Base-by-base conservation (phyloP, 805 yeast species). In the Cyberlindnera japonica region DNA sequence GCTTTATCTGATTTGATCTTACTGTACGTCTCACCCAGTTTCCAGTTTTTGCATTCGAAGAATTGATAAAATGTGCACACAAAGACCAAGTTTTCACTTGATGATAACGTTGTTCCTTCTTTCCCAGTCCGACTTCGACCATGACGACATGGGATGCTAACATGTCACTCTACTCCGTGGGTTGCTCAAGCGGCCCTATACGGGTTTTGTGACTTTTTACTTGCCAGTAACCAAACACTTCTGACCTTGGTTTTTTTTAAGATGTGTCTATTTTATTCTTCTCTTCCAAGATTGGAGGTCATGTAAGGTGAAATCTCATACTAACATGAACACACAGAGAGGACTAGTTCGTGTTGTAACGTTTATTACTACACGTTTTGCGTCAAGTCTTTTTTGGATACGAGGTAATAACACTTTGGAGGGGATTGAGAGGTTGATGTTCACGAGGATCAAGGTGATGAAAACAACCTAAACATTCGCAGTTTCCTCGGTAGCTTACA, bases 401-500 rank as follows among this genome's bases (percentile, higher is more conserved):
- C n/a, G n/a, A n/a, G n/a, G n/a, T 27, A 15, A 27, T 27, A 18
- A 27, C 30, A 27, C 18, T 17, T 13, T 27, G 30, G 17, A 8
- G 9, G 9, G 23, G 24, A 20, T 30, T 21, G 28, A 15, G 25
- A 18, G 33, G 13, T 35, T 21, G 14, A 21, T 16, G 24, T 21
- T 18, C 9, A 25, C 21, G 15, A 33, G 20, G 33, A 40, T 44
- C 48, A 64, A 78, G 58, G 70, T 83, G 93, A 83, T 83, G 90
- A 83, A 78, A 71, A 70, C 67, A 66, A 80, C 81, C 71, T 71
- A 67, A 74, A 81, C 93, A 83, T 83, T 83, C 93, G 91, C 93
- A 83, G 93, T 83, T 83, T 83, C 90, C 91, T 77, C 93, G 93
- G 90, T 82, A 83, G 85, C 78, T 72, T 78, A 80, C 89, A 74